Conservation (phyloP, 805 yeast species). For the Wickerhamomyces queroliae region DNA sequence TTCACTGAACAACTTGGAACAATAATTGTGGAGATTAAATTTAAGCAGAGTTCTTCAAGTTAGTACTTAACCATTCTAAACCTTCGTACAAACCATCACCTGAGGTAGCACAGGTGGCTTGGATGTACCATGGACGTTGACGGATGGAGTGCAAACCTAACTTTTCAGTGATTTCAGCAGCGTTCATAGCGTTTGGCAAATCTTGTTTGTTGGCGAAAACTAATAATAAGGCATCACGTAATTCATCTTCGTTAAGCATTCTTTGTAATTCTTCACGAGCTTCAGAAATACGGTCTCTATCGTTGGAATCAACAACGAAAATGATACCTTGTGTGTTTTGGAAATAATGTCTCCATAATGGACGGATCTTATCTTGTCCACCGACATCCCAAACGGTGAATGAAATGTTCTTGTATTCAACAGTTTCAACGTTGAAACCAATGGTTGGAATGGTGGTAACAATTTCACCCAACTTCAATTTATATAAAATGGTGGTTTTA, state of each 20-base stretch:
- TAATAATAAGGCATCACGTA: slow-evolving; percentile 90
- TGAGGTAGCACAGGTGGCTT: slow-evolving; percentile 98
- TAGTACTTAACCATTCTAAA: slow-evolving; percentile 92
- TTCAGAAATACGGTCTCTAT: slow-evolving; percentile 95
- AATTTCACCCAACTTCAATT: slow-evolving; percentile 92
- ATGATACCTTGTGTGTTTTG: slow-evolving; percentile 98
- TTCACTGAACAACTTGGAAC: neutral
- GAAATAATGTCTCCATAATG: slow-evolving; percentile 98
- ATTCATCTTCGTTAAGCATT: slow-evolving; percentile 97
- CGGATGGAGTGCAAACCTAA: slow-evolving; percentile 94
- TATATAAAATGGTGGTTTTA: slow-evolving; percentile 93
- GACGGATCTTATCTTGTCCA: slow-evolving; percentile 99
- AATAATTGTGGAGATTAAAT: neutral
- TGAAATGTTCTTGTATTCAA: slow-evolving; percentile 93
- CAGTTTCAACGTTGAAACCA: slow-evolving; percentile 97
- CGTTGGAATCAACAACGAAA: slow-evolving; percentile 96
- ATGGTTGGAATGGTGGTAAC: slow-evolving; percentile 96
- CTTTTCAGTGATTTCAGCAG: slow-evolving; percentile 97
- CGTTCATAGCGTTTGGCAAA: slow-evolving; percentile 98
- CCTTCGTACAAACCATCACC: slow-evolving; percentile 99
- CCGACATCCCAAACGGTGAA: slow-evolving; percentile 99
- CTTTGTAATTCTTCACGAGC: slow-evolving; percentile 98
- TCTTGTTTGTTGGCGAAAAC: slow-evolving; percentile 99
- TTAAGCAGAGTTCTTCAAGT: slow-evolving; percentile 66
- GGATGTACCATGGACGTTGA: slow-evolving; percentile 99